Conservation (phyloP, 768 basidiomycete species). For the Serpula lacrymans region DNA sequence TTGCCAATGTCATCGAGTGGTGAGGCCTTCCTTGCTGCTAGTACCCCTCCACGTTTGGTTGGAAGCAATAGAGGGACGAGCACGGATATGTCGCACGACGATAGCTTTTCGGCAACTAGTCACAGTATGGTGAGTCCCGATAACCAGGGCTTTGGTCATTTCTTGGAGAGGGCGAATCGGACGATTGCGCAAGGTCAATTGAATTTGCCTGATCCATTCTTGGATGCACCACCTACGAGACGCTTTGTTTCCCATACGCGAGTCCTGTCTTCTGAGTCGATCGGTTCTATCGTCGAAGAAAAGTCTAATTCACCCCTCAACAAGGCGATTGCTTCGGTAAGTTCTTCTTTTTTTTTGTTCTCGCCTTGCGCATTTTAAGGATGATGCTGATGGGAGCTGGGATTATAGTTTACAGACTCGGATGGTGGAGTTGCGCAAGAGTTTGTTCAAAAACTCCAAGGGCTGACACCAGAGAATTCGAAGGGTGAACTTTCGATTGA, state of each 20-base stretch:
- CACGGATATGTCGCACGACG: constrained; percentile 62
- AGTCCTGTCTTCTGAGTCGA: constrained; percentile 84
- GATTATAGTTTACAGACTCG: constrained; percentile 83
- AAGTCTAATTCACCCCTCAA: constrained; percentile 89
- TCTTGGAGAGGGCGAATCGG: constrained; percentile 82
- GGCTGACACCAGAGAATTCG: constrained; percentile 80
- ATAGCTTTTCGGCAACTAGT: constrained; percentile 50
- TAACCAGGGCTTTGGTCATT: constrained; percentile 61
- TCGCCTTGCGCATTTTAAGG: constrained; percentile 6
- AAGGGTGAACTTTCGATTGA: constrained; percentile 91
- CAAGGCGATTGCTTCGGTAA: constrained; percentile 86
- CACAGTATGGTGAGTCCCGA: constrained; percentile 23
- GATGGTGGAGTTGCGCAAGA: constrained; percentile 90
- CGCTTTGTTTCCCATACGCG: constrained; percentile 84
- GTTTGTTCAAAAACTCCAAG: constrained; percentile 82
- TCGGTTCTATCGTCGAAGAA: constrained; percentile 87
- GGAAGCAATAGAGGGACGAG: too few species aligned
- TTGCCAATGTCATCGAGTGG: constrained; percentile 46
- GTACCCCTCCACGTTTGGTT: constrained; percentile 30
- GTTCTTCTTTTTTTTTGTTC: constrained; percentile 12
- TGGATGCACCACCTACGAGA: constrained; percentile 64
- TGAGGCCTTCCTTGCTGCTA: constrained; percentile 36
- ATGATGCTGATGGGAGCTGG: too few species aligned
- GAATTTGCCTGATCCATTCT: constrained; percentile 82
- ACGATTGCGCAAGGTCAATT: constrained; percentile 79